Evolutionary conservation across 768 basidiomycete species (phyloP), one percentile per base, ranked within the genome.

Genomic region (Lyophyllum semitale): DNA sequence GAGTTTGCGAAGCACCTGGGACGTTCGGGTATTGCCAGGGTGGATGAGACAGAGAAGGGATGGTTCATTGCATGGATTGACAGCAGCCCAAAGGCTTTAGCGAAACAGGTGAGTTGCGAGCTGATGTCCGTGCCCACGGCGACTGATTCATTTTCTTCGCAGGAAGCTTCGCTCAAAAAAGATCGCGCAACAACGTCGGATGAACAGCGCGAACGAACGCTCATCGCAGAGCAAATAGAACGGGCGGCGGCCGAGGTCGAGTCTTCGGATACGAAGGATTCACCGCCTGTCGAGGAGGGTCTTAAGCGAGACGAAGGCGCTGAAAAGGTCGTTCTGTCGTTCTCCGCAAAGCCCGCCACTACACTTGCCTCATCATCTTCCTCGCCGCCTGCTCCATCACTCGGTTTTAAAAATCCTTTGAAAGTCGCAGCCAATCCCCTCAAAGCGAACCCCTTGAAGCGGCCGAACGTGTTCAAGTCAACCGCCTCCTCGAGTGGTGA

Each of bases 51-150:
- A 42, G 97, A 98, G 74, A 97, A 99, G 75, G 97, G 97, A 0
- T 95, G 92, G 87, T 99, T 95, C 70, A 81, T 99, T 58, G 85
- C 89, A 32, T 99, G 97, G 97, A 91, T 99, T 51, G 97, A 99
- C 71, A 98, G 82, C 71, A 91, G 91, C 54, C 97, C 97, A 13
- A 92, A 94, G 64, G 94, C 97, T 1, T 77, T 99, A 30, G 93
- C 91, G 8, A 93, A 94, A 75, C 88, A 89, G 71, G 90, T 90
- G 59, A 63, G 82, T 73, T 27, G 40, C 35, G 32, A 38, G 32
- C 54, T 17, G 22, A n/a, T 20, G 26, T 32, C 38, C 18, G 9
- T 18, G 29, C 43, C 40, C 53, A 45, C 30, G 26, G 29, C 5
- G 32, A 42, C 48, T 59, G 20, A 60, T 33, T 18, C 11, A 37